Conservation (phyloP, 306 rosid species). For the Senna siamea region DNA sequence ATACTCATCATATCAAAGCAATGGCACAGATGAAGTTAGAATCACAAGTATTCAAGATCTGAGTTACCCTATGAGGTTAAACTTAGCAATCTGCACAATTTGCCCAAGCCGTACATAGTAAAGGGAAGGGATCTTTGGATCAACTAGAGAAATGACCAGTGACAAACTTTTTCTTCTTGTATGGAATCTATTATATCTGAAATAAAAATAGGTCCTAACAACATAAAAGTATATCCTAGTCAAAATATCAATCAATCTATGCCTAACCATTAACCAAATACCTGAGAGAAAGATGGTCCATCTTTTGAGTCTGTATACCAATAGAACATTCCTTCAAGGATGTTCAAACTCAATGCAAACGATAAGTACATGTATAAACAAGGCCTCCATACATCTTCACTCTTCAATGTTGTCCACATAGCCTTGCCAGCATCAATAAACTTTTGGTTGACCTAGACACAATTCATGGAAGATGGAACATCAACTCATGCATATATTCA, state of each 20-base stretch:
- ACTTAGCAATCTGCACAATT: background rate
- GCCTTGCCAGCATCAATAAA: slow-evolving; percentile 71
- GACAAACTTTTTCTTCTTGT: background rate
- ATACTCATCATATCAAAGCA: background rate
- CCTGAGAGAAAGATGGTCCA: slow-evolving; percentile 93
- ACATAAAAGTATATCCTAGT: background rate
- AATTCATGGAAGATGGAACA: slow-evolving; percentile 21
- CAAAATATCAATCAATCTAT: background rate
- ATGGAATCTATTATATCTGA: background rate
- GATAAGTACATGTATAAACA: slow-evolving; percentile 88
- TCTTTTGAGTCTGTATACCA: slow-evolving; percentile 87
- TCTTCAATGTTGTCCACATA: slow-evolving; percentile 86
- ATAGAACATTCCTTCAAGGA: slow-evolving; percentile 88
- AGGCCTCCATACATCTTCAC: slow-evolving; percentile 81
- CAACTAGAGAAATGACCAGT: slow-evolving; percentile 1
- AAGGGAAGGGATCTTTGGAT: background rate
- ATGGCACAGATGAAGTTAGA: background rate
- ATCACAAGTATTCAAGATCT: slow-evolving; percentile 8
- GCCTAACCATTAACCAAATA: slow-evolving; percentile 37
- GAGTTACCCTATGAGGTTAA: background rate
- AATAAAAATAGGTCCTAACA: background rate
- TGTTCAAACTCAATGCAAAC: slow-evolving; percentile 77
- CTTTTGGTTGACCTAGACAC: slow-evolving; percentile 73
- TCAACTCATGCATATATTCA: slow-evolving; percentile 32
- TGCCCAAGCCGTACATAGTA: background rate